A percentile compares a stretch with the other conserved stretches of the same genome.
Conservation (phyloP, 768 basidiomycete genomes). For the Rhodotorula kratochvilovae region DNA sequence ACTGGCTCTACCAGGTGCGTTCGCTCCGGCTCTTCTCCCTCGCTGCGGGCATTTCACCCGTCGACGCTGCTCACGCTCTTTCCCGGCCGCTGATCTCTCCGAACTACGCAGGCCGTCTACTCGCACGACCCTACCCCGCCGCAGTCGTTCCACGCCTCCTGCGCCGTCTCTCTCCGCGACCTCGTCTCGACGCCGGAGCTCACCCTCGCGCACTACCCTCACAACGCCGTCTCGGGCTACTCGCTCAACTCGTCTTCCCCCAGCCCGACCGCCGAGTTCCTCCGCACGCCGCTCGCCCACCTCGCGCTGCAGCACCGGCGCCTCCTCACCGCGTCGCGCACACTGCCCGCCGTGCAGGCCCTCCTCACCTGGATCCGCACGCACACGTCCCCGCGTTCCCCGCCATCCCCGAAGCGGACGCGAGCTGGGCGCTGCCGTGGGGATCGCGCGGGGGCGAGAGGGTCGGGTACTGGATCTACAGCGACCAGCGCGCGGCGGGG, state of each 20-base stretch:
- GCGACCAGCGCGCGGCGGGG: neutral
- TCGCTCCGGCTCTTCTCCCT: neutral
- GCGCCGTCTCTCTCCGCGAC: conserved; percentile 4
- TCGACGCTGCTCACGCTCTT: no score
- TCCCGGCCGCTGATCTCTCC: no score
- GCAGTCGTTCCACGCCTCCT: neutral
- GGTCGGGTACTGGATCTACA: neutral
- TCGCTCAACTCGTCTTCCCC: neutral
- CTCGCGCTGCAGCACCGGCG: conserved; percentile 2
- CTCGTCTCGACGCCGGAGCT: neutral
- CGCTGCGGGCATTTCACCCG: neutral
- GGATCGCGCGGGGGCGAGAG: neutral
- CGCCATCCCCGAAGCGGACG: neutral
- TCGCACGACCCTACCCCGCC: conserved; percentile 1
- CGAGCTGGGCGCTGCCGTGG: neutral
- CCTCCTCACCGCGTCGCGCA: conserved; percentile 2
- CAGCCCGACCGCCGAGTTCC: neutral
- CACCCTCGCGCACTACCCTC: neutral
- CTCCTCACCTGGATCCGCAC: conserved; percentile 1
- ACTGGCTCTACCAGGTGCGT: conserved; percentile 1
- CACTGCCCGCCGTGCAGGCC: neutral
- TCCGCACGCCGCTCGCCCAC: neutral
- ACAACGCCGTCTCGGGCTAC: conserved; percentile 8
- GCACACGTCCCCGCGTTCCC: neutral
- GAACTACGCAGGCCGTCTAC: conserved; percentile 1